phyloP scores from a whole-genome alignment of 2,329 filamentous ascomycete genomes.

The Nothophoma quercina region DNA sequence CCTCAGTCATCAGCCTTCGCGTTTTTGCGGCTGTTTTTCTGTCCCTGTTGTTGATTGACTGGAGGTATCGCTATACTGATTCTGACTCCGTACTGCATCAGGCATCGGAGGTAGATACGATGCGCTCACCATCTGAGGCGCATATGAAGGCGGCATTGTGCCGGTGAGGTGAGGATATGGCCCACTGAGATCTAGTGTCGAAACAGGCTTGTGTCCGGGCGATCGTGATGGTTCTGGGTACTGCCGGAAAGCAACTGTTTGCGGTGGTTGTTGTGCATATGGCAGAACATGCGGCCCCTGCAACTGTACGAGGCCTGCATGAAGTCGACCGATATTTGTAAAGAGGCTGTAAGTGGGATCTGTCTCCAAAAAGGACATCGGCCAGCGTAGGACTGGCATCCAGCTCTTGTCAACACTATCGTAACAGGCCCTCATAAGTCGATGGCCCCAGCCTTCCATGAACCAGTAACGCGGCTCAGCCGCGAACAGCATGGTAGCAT shows the following conservation, averaged over 20 bases:
- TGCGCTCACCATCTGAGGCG: slow-evolving; percentile 3
- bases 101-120: slow-evolving; percentile 8
- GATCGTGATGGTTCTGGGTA: not conserved
- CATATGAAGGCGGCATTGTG: slow-evolving; percentile 6
- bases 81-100: not conserved
- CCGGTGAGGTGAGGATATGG: slow-evolving; percentile 6
- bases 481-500: slow-evolving; percentile 44
- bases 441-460: slow-evolving; percentile 47
- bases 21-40: not conserved
- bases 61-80: not conserved
- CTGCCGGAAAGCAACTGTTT: slow-evolving; percentile 11
- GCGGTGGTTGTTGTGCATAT: slow-evolving; percentile 10
- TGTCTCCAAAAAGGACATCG: slow-evolving; percentile 27
- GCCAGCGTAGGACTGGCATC: slow-evolving; percentile 38
- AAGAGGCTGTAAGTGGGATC: slow-evolving; percentile 15
- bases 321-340: not conserved
- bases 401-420: slow-evolving; percentile 36
- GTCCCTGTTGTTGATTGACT: not conserved
- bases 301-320: not conserved
- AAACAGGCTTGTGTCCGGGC: not conserved
- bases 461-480: slow-evolving; percentile 51
- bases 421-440: slow-evolving; percentile 33
- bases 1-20: not conserved
- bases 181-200: not conserved
- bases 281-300: not conserved